phyloP scores from a whole-genome alignment of 306 rosid species.

The Senna siamea region DNA sequence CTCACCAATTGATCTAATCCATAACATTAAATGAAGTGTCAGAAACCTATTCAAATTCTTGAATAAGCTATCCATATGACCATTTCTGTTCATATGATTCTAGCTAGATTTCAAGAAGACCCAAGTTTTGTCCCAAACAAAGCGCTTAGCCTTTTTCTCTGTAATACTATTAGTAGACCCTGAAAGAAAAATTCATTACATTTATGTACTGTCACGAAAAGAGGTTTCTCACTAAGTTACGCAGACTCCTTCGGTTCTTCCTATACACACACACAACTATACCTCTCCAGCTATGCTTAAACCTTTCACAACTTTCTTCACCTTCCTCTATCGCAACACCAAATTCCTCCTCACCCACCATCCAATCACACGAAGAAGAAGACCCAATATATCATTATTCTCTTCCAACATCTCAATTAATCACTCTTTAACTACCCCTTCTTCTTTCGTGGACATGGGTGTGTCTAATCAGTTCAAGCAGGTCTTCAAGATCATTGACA shows the following conservation, averaged over 20 bases:
- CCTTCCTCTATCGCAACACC: slow-evolving; percentile 43
- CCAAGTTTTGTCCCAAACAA: slow-evolving; percentile 22
- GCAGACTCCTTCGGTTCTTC: neutral
- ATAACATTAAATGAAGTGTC: no score
- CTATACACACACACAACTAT: neutral
- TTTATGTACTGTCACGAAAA: neutral
- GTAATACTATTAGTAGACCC: no score
- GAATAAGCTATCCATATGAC: no score
- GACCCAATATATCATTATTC: slow-evolving; percentile 15
- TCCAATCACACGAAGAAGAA: slow-evolving; percentile 17
- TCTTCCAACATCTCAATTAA: slow-evolving; percentile 36
- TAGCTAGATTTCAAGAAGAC: neutral
- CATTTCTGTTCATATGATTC: no score
- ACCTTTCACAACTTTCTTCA: slow-evolving; percentile 46
- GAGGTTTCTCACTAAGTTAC: neutral
- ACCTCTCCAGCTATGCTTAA: slow-evolving; percentile 36
- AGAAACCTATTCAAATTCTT: no score
- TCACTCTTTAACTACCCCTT: slow-evolving; percentile 37
- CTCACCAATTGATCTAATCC: no score
- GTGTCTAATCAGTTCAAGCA: slow-evolving; percentile 60
- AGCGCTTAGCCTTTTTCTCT: neutral
- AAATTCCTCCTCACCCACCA: slow-evolving; percentile 31
- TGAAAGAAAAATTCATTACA: no score
- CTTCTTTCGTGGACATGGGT: slow-evolving; percentile 54
- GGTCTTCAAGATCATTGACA: slow-evolving; percentile 67